These are phyloP conservation scores for Tagetes erecta DNA, from an alignment of 129 eudicot genomes.

Conservation along the genomic window DNA sequence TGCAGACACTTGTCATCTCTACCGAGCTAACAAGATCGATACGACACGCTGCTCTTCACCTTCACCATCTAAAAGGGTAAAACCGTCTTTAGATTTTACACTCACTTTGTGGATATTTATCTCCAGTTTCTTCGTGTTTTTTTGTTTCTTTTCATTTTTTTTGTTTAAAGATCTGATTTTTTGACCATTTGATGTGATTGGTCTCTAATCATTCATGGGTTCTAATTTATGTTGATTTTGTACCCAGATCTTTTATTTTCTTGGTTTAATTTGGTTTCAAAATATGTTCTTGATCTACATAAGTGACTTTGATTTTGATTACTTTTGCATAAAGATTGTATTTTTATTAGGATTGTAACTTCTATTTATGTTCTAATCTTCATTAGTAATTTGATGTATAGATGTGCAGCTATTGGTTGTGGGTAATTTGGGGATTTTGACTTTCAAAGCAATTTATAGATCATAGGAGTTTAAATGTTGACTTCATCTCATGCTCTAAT, in stretches of 20 bases:
- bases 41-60: slow-evolving; percentile 41
- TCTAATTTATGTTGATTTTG: slow-evolving; percentile 6
- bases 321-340: slow-evolving; percentile 17
- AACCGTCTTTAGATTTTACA: slow-evolving; percentile 37
- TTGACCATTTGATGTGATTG: slow-evolving; percentile 19
- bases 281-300: neutral
- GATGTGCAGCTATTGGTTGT: slow-evolving; percentile 12
- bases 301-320: no score
- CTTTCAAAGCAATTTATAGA: slow-evolving; percentile 21
- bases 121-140: neutral
- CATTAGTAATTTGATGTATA: slow-evolving; percentile 23
- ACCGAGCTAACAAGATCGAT: slow-evolving; percentile 47
- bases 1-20: slow-evolving; percentile 70
- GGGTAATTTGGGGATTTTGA: slow-evolving; percentile 22
- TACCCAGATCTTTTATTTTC: slow-evolving; percentile 32
- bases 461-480: neutral
- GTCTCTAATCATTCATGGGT: slow-evolving; percentile 22
- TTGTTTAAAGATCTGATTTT: slow-evolving; percentile 13
- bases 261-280: neutral
- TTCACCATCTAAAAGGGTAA: slow-evolving; percentile 45
- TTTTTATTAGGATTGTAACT: slow-evolving; percentile 9
- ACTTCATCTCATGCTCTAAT: neutral
- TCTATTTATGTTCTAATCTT: neutral
- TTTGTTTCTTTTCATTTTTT: neutral
- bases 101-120: slow-evolving; percentile 21